Evolutionary conservation across 306 rosid genomes (phyloP).

Genomic region (Clitoria ternatea): DNA sequence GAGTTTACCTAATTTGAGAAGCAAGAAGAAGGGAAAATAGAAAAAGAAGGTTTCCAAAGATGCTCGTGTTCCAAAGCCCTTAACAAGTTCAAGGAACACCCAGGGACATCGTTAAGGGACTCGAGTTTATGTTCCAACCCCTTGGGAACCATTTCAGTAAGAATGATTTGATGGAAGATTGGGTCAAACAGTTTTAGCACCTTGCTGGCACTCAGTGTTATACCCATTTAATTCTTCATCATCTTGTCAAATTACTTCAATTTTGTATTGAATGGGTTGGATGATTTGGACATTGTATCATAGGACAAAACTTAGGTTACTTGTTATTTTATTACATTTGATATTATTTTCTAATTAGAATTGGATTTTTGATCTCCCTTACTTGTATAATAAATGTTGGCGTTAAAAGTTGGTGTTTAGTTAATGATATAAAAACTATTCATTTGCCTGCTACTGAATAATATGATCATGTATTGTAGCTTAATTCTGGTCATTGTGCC

Average conservation of each 20-base stretch:
- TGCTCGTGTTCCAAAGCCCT: conserved; percentile 74
- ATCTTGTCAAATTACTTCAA: too few species aligned
- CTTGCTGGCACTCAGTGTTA: conserved; percentile 64
- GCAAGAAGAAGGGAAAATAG: conserved; percentile 74
- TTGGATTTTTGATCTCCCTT: too few species aligned
- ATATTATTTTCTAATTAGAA: too few species aligned
- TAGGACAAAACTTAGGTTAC: too few species aligned
- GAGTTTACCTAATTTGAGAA: conserved; percentile 76
- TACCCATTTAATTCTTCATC: neutral
- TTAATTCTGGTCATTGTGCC: conserved; percentile 6
- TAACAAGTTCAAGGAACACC: conserved; percentile 81
- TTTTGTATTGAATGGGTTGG: too few species aligned
- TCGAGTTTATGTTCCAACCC: conserved; percentile 48
- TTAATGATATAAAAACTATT: too few species aligned
- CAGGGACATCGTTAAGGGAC: conserved; percentile 69
- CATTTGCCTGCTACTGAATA: neutral
- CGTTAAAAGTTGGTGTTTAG: too few species aligned
- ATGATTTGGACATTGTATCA: too few species aligned
- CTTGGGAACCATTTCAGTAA: too few species aligned
- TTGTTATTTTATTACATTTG: too few species aligned
- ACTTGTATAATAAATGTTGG: too few species aligned
- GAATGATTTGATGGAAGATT: conserved; percentile 79
- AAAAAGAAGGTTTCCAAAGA: conserved; percentile 68
- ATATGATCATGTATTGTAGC: neutral
- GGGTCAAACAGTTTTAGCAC: conserved; percentile 94